These are phyloP conservation scores for Populus hybrid DNA, from an alignment of 441 rosid genomes.

Conservation along the genomic window DNA sequence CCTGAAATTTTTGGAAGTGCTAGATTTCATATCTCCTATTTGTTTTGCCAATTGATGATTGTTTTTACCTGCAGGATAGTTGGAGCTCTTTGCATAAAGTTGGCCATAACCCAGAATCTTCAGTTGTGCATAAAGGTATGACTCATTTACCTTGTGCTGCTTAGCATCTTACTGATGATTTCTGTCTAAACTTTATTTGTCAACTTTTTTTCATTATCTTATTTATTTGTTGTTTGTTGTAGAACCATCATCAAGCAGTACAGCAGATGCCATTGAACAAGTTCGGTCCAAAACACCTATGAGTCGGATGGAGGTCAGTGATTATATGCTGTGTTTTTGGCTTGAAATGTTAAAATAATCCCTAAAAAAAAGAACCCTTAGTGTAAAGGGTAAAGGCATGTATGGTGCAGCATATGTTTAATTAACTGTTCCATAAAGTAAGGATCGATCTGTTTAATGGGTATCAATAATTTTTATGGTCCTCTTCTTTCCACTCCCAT, in stretches of 20 bases:
- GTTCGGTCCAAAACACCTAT: conserved; percentile 78
- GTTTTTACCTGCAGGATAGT: conserved; percentile 56
- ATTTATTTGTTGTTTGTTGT: conserved; percentile 21
- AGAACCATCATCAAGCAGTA: conserved; percentile 56
- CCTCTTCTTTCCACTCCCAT: neutral
- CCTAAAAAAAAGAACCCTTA: neutral
- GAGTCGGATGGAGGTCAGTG: conserved; percentile 89
- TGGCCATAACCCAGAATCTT: conserved; percentile 43
- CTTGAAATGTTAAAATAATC: conserved; percentile 7
- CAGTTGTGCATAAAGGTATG: conserved; percentile 45
- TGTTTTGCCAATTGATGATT: conserved; percentile 26
- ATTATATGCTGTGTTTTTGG: conserved; percentile 3
- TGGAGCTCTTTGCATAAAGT: conserved; percentile 53
- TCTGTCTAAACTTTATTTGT: conserved; percentile 8
- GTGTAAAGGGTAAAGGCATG: neutral
- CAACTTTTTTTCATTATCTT: conserved; percentile 18
- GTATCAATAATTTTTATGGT: neutral
- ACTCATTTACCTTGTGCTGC: conserved; percentile 4
- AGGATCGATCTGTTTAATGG: neutral
- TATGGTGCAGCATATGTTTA: neutral
- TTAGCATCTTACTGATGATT: conserved; percentile 2
- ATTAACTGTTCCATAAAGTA: neutral
- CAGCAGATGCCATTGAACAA: conserved; percentile 59
- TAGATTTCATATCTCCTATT: conserved; percentile 22
- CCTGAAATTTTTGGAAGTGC: conserved; percentile 17